phyloP scores from a whole-genome alignment of 2,329 filamentous ascomycete species.

The Hypoxylon sp. region DNA sequence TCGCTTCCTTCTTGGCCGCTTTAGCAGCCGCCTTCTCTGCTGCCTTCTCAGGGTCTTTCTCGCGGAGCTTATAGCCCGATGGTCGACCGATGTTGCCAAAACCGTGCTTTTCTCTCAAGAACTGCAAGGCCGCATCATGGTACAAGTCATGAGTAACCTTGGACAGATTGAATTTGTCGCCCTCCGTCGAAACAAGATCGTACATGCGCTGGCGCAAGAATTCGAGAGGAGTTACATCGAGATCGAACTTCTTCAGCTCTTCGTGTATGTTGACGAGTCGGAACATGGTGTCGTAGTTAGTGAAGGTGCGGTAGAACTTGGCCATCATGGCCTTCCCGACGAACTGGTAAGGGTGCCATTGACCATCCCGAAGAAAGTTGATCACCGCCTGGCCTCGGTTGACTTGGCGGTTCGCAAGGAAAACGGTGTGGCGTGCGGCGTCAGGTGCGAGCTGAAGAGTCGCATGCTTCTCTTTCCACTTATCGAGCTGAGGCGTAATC shows the following conservation, averaged over 20 bases:
- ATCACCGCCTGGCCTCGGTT: constrained; percentile 63
- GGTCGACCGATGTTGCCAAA: constrained; percentile 66
- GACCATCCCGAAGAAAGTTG: constrained; percentile 58
- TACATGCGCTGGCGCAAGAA: constrained; percentile 66
- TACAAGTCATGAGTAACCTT: constrained; percentile 63
- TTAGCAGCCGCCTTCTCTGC: constrained; percentile 37
- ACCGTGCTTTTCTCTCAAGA: constrained; percentile 59
- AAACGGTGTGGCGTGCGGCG: constrained; percentile 52
- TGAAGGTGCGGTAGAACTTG: constrained; percentile 49
- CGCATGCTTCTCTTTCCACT: constrained; percentile 58
- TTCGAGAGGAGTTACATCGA: constrained; percentile 61
- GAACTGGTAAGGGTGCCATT: constrained; percentile 65
- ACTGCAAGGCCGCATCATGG: constrained; percentile 60
- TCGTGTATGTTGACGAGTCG: constrained; percentile 62
- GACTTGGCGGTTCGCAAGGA: constrained; percentile 63
- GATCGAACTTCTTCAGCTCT: constrained; percentile 61
- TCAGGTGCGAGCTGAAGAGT: constrained; percentile 36
- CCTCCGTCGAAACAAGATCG: constrained; percentile 55
- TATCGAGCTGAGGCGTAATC: constrained; percentile 54
- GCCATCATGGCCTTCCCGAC: constrained; percentile 61
- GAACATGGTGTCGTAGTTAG: constrained; percentile 65
- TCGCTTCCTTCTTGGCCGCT: constrained; percentile 42
- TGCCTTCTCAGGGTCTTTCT: constrained; percentile 48
- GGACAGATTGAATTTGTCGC: constrained; percentile 59
- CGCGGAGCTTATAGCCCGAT: constrained; percentile 51